These are phyloP conservation scores for Aphelidium insulamus DNA, from an alignment of 371 early-diverging fungal genomes.

Conservation along the genomic window DNA sequence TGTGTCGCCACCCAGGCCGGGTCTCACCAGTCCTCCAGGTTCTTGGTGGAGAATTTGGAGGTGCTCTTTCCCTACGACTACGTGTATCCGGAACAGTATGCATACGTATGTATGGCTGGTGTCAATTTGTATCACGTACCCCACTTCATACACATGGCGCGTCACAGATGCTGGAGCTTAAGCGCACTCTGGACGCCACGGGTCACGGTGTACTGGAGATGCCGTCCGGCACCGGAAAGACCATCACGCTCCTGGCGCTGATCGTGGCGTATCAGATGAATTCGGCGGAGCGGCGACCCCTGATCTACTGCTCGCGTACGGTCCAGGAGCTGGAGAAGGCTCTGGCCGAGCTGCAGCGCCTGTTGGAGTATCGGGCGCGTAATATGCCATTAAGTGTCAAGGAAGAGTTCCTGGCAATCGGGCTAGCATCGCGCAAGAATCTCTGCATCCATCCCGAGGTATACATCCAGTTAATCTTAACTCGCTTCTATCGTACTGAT, in stretches of 20 bases:
- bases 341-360: conserved; percentile 77
- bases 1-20: too few relatives aligned
- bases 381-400: conserved; percentile 33
- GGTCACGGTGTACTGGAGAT: conserved; percentile 84
- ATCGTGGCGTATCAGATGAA: conserved; percentile 92
- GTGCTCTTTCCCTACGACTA: conserved; percentile 97
- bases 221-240: conserved; percentile 99
- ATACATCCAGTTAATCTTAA: conserved; percentile 1
- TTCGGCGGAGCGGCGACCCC: conserved; percentile 70
- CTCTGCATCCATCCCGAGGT: conserved; percentile 84
- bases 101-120: conserved; percentile 98
- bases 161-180: too few relatives aligned
- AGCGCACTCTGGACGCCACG: conserved; percentile 72
- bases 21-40: conserved; percentile 25
- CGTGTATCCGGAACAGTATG: conserved; percentile 98
- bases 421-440: conserved; percentile 84
- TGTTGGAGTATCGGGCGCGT: conserved; percentile 58
- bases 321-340: conserved; percentile 99
- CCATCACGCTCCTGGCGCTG: conserved; percentile 84
- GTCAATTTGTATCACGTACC: too few relatives aligned
- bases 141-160: too few relatives aligned
- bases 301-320: conserved; percentile 96
- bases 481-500: conserved; percentile 1
- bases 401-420: conserved; percentile 79
- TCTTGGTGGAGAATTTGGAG: conserved; percentile 77